phyloP scores from a whole-genome alignment of 306 rosid genomes.

The Rosa persica region DNA sequence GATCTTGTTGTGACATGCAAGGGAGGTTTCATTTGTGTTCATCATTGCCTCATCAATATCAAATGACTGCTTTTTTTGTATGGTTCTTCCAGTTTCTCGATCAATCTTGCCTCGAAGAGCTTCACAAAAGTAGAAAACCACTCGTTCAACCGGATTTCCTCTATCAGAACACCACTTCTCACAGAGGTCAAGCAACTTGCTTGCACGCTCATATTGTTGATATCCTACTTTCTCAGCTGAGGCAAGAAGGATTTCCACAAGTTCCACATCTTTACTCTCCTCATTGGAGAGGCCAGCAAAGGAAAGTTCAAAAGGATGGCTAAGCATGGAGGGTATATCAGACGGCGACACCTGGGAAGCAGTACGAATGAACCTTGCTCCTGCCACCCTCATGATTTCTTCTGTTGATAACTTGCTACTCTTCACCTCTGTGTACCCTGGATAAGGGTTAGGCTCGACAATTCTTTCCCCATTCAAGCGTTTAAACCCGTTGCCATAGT shows the following conservation, averaged over 20 bases:
- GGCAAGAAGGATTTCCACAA: constrained; percentile 58
- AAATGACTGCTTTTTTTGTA: constrained; percentile 12
- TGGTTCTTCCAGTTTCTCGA: constrained; percentile 49
- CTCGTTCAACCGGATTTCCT: constrained; percentile 50
- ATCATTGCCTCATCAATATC: constrained; percentile 34
- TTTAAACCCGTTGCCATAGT: constrained; percentile 41
- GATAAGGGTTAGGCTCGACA: constrained; percentile 23
- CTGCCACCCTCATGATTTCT: constrained; percentile 60
- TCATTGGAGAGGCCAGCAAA: constrained; percentile 48
- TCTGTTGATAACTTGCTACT: constrained; percentile 45
- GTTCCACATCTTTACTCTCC: constrained; percentile 47
- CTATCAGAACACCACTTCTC: constrained; percentile 32
- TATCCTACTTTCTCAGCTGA: constrained; percentile 63
- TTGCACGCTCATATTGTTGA: constrained; percentile 49
- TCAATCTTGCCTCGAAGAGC: constrained; percentile 58
- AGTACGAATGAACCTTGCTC: constrained; percentile 59
- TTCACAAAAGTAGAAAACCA: constrained; percentile 49
- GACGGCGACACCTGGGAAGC: constrained; percentile 24
- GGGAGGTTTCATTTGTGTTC: constrained; percentile 18
- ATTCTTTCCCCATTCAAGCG: constrained; percentile 29
- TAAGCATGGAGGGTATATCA: constrained; percentile 20
- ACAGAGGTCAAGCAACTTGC: constrained; percentile 41
- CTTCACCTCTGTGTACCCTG: neutral
- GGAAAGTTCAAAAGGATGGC: constrained; percentile 45
- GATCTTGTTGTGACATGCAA: constrained; percentile 29